Conservation (phyloP, 305 asterid genomes). For the Euphrasia arctica region DNA sequence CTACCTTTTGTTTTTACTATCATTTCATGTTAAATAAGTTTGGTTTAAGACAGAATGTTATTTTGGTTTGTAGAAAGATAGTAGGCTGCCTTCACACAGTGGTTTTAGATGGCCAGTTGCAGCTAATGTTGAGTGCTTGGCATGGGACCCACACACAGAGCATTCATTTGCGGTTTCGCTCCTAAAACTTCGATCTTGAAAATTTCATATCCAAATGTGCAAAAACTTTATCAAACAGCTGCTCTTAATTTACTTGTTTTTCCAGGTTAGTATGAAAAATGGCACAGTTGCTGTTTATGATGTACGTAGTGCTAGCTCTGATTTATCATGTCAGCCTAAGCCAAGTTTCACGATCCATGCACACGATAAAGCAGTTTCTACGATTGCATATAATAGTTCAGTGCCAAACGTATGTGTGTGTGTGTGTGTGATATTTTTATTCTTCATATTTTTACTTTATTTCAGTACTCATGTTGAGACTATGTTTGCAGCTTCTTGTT, state of each 20-base stretch:
- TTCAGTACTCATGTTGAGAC: constrained; percentile 25
- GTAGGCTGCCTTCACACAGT: constrained; percentile 54
- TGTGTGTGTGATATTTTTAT: background rate
- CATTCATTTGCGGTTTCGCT: constrained; percentile 77
- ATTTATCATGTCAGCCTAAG: constrained; percentile 36
- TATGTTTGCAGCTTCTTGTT: constrained; percentile 66
- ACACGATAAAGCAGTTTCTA: constrained; percentile 76
- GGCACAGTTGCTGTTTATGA: constrained; percentile 76
- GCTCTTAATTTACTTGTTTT: background rate
- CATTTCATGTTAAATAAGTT: background rate
- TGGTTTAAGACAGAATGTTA: background rate
- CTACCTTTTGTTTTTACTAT: constrained; percentile 5
- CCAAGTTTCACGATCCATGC: constrained; percentile 74
- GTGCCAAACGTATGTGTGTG: constrained; percentile 62
- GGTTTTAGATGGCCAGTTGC: constrained; percentile 69
- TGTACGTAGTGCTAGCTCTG: constrained; percentile 57
- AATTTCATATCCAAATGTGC: background rate
- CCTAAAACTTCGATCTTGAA: constrained; percentile 23
- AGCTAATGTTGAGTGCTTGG: constrained; percentile 86
- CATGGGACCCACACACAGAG: constrained; percentile 88
- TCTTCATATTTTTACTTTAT: background rate
- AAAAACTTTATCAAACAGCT: background rate
- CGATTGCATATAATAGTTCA: constrained; percentile 57
- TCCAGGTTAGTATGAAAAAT: constrained; percentile 84
- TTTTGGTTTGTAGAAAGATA: constrained; percentile 60